These are phyloP conservation scores for Leishmania braziliensis DNA, from an alignment of 208 protist species.

Conservation along the genomic window DNA sequence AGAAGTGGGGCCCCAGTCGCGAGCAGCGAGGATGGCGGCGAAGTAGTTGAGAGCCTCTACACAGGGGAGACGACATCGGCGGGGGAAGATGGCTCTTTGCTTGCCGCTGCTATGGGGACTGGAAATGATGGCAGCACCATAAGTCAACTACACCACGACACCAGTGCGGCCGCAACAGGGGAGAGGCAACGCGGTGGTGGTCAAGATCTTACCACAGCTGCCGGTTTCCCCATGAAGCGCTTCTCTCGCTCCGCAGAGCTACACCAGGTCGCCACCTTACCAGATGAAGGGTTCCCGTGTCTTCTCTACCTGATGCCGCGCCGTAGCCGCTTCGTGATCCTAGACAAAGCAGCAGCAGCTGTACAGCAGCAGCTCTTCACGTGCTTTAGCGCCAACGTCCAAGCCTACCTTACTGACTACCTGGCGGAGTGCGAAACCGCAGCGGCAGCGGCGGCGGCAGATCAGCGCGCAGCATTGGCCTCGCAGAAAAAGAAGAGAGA, in stretches of 20 bases:
- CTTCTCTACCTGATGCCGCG: slow-evolving; percentile 50
- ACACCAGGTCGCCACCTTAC: slow-evolving; percentile 40
- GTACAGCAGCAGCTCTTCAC: slow-evolving; percentile 30
- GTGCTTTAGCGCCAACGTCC: slow-evolving; percentile 32
- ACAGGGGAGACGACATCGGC: slow-evolving; percentile 10
- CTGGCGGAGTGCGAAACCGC: slow-evolving; percentile 19
- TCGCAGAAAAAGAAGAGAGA: slow-evolving; percentile 2
- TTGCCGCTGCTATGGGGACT: not conserved
- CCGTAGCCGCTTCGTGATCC: slow-evolving; percentile 27
- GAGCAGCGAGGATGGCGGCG: not conserved
- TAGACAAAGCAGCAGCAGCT: slow-evolving; percentile 24
- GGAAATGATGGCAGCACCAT: not conserved
- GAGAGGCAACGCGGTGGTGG: slow-evolving; percentile 11
- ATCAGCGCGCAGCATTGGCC: not conserved
- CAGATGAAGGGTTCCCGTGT: slow-evolving; percentile 51
- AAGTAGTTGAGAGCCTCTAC: slow-evolving; percentile 20
- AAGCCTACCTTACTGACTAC: slow-evolving; percentile 15
- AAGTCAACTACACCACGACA: not conserved
- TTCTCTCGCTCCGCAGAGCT: slow-evolving; percentile 32
- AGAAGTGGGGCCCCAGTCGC: not conserved
- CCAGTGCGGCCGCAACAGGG: slow-evolving; percentile 8
- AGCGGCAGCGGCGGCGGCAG: not conserved
- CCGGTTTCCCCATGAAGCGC: not conserved
- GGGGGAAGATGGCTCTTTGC: not conserved
- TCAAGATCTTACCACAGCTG: not conserved